Conservation (phyloP, 139 green algal genomes). For the Micractinium sp. region DNA sequence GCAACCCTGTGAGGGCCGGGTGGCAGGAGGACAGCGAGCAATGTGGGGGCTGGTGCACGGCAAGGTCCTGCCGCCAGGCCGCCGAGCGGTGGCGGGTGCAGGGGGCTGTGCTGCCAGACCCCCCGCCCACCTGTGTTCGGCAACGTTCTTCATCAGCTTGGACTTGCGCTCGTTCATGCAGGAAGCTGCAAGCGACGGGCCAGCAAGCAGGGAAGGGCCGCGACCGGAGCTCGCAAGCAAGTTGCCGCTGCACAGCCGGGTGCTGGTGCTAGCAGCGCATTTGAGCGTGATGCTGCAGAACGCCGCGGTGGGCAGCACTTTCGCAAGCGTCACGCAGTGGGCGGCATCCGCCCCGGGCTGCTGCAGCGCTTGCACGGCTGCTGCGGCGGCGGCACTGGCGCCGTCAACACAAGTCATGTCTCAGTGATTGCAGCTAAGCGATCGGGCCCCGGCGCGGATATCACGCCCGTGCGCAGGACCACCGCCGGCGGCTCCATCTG, state of each 20-base stretch:
- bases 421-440: no score
- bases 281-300: neutral
- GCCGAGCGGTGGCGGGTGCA: no score
- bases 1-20: no score
- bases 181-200: neutral
- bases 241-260: neutral
- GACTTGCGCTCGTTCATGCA: neutral
- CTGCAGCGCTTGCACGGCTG: neutral
- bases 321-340: neutral
- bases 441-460: no score
- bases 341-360: neutral
- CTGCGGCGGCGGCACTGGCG: neutral
- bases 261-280: neutral
- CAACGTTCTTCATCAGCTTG: neutral
- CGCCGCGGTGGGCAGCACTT: neutral
- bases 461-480: no score
- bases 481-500: no score
- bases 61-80: neutral
- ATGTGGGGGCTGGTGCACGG: neutral
- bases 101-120: neutral
- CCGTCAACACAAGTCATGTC: no score
- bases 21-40: neutral
- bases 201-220: neutral
- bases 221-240: neutral
- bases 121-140: neutral